Conservation (phyloP, 495 filamentous ascomycete genomes). For the Elaphomyces granulatus region DNA sequence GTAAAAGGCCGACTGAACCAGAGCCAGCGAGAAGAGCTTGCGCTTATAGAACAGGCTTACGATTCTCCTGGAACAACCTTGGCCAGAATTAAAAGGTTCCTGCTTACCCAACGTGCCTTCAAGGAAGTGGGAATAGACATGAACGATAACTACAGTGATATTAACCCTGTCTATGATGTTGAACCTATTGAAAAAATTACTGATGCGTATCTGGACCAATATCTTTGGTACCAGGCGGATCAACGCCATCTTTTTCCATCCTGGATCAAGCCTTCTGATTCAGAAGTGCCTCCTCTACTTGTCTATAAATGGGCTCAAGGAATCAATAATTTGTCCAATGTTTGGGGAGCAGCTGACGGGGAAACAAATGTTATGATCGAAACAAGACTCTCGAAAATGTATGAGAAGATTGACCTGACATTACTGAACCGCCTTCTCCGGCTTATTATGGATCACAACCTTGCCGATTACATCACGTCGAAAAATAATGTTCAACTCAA, state of each 20-base stretch:
- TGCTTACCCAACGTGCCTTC: conserved; percentile 93
- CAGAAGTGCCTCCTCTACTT: conserved; percentile 91
- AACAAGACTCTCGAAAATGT: conserved; percentile 94
- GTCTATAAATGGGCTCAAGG: conserved; percentile 99
- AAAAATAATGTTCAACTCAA: conserved; percentile 99
- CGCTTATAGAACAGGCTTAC: conserved; percentile 96
- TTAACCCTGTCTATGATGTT: conserved; percentile 98
- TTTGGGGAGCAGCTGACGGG: conserved; percentile 90
- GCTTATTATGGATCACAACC: conserved; percentile 98
- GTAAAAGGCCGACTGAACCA: conserved; percentile 97
- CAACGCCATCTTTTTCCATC: conserved; percentile 95
- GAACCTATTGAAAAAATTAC: conserved; percentile 99
- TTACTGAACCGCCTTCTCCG: conserved; percentile 84
- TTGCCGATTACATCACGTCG: conserved; percentile 97
- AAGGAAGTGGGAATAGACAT: conserved; percentile 99
- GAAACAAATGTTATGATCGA: conserved; percentile 99
- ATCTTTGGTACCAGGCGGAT: conserved; percentile 98
- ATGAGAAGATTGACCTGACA: conserved; percentile 98
- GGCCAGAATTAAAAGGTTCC: conserved; percentile 93
- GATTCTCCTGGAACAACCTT: conserved; percentile 94
- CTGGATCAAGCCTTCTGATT: conserved; percentile 99
- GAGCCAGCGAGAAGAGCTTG: conserved; percentile 93
- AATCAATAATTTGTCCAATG: conserved; percentile 96
- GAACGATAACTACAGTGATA: conserved; percentile 99
- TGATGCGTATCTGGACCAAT: conserved; percentile 96